Evolutionary conservation across 768 basidiomycete species (phyloP), one percentile per base, ranked within the genome.

Genomic region (Tylopilus vinaceipallidus): DNA sequence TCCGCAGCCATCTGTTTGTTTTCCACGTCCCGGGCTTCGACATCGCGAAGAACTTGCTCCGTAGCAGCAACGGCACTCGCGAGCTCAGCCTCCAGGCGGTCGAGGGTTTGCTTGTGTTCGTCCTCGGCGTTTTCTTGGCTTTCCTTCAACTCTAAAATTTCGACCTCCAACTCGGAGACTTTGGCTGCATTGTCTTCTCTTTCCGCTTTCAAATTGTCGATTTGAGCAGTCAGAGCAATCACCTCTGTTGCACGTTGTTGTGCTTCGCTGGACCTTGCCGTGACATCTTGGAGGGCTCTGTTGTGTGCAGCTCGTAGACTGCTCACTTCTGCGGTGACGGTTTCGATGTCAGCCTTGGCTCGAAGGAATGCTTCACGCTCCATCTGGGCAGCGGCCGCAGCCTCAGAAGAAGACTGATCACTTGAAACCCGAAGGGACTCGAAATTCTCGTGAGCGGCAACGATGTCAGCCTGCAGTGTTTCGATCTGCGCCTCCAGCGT

Each of bases 101-200:
- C 65, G 33, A 76, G 59, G 11, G 75, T 64, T 51, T 71, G 70
- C 39, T 69, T 72, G 42, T 76, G 79, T 26, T 76, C 76, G 47
- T 89, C 88, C 58, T 86, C 83, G 6, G 76, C 71, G 17, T 67
- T 67, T 56, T 91, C 90, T 53, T 81, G 79, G 35, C 73, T 73
- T 62, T 93, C 90, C 65, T 77, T 88, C 52, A 85, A 60, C 68
- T 92, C 90, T 49, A 91, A 66, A 35, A 91, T 76, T 63, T 92
- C 88, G 42, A 93, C 71, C 70, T 93, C 91, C 22, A 91, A 73
- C 59, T 93, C 90, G 0, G 87, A 88, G 4, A 91, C 71, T 66
- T 83, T 89, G 60, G 71, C 73, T 9, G 83, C 78, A 35, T 71
- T 82, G 50, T 90, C 88, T 59, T 86, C 87, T 59, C 81, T 84